Evolutionary conservation across 1,139 yeast species (phyloP).

Genomic region (Sugiyamaella castrensis): DNA sequence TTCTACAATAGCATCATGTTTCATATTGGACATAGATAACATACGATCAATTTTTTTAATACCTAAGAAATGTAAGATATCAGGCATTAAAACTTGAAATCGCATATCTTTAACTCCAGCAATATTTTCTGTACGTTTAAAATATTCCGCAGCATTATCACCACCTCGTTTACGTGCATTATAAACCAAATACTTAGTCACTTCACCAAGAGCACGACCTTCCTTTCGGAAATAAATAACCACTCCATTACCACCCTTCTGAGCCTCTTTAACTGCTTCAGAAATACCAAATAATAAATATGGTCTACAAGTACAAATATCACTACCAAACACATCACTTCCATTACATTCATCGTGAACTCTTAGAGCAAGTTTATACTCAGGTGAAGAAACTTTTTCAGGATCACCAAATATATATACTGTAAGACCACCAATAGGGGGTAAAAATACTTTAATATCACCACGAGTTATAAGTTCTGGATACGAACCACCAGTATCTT

Average conservation of each 20-base stretch:
- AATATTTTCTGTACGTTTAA: constrained; percentile 61
- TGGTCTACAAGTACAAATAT: constrained; percentile 64
- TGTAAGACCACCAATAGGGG: constrained; percentile 63
- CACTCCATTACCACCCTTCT: constrained; percentile 57
- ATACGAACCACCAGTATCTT: constrained; percentile 64
- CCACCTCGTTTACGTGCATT: constrained; percentile 65
- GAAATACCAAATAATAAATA: constrained; percentile 58
- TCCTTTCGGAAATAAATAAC: constrained; percentile 63
- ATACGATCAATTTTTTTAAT: constrained; percentile 57
- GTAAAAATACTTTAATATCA: constrained; percentile 57
- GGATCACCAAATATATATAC: constrained; percentile 63
- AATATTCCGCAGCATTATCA: constrained; percentile 61
- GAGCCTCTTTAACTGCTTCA: constrained; percentile 64
- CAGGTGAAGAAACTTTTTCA: constrained; percentile 47
- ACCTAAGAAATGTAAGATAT: constrained; percentile 59
- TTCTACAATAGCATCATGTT: constrained; percentile 60
- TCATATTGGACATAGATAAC: constrained; percentile 66
- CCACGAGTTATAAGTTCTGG: constrained; percentile 63
- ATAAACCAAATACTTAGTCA: constrained; percentile 60
- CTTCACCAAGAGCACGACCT: constrained; percentile 64
- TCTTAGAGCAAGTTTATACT: constrained; percentile 50
- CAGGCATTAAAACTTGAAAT: constrained; percentile 68
- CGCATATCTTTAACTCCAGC: constrained; percentile 66
- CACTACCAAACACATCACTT: constrained; percentile 63
- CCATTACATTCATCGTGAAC: constrained; percentile 66